Conservation (phyloP, 192 early-diverging fungal species). For the Gamsiella multidivaricata region DNA sequence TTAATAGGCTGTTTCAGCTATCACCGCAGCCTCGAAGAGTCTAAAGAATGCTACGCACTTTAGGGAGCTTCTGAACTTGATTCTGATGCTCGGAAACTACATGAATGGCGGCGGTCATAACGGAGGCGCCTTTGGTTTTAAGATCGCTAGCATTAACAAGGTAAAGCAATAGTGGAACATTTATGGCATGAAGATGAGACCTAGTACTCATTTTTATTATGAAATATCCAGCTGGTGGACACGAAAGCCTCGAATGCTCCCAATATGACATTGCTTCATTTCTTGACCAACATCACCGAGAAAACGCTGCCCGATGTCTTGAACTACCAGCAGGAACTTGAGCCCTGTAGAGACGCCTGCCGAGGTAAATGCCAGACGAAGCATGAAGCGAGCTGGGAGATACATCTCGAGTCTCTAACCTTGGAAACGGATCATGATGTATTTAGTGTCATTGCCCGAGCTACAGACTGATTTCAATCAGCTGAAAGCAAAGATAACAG, state of each 20-base stretch:
- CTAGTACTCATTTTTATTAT: not conserved
- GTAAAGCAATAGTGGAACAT: slow-evolving; percentile 18
- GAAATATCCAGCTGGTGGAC: slow-evolving; percentile 69
- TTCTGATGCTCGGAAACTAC: slow-evolving; percentile 84
- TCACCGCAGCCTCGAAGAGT: slow-evolving; percentile 73
- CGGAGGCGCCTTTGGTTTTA: slow-evolving; percentile 88
- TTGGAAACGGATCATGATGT: not conserved
- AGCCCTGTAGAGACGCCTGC: slow-evolving; percentile 74
- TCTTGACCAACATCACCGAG: slow-evolving; percentile 76
- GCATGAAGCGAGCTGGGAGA: not conserved
- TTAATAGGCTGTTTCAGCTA: slow-evolving; percentile 65
- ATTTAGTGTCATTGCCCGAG: slow-evolving; percentile 63
- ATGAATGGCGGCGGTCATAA: slow-evolving; percentile 84
- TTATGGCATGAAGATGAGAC: too few species aligned
- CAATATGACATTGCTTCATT: slow-evolving; percentile 81
- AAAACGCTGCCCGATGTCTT: slow-evolving; percentile 70
- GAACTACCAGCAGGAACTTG: slow-evolving; percentile 75
- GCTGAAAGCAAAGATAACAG: slow-evolving; percentile 58
- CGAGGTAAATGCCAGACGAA: slow-evolving; percentile 61
- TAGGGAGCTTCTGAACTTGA: slow-evolving; percentile 76
- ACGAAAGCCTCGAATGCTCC: slow-evolving; percentile 83
- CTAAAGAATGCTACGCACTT: slow-evolving; percentile 77
- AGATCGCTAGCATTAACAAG: slow-evolving; percentile 86
- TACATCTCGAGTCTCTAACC: not conserved
- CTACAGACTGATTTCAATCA: slow-evolving; percentile 62